Evolutionary conservation across 371 early-diverging fungal species (phyloP), one percentile per base, ranked within the genome.

Genomic region (Batrachochytrium dendrobatidis): DNA sequence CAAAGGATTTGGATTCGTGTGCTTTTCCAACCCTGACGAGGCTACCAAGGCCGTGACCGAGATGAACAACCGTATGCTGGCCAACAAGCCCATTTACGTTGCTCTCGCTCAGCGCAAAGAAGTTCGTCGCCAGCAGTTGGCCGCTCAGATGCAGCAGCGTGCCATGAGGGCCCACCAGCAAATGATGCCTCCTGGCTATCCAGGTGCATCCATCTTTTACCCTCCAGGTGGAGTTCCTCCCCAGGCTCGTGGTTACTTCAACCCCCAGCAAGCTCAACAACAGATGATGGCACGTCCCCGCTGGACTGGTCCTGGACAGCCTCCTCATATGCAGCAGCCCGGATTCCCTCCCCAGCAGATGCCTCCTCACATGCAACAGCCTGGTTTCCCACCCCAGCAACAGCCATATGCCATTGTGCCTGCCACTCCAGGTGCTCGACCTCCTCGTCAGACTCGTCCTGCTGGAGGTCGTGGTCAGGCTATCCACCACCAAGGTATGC

Each of bases 61-160:
- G 49, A 71, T 83, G 75, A 83, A 86, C 75, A 79, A 91, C 56
- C 88, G 89, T 62, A 90, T 95, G 86, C 73, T 93, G 53, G 69
- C 62, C 29, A 75, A 78, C 72, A 97, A 97, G 87, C 98, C 98
- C 53, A 87, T 98, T 72, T 98, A 96, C 66, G 96, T 97, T 57
- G 95, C 94, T 57, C 83, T 95, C 50, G 95, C 96, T 56, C 98
- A 98, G 79, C 91, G 95, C 71, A 92, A 93, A 82, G 98, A 98
- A 67, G 89, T 88, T 65, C 90, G 98, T 63, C 85, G 89, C 61
- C 82, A 83, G 32, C 91, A 92, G 75, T 83, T 95, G 66, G 91
- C 95, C 73, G 90, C 92, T 30, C 95, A 95, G 78, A 87, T 91
- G 74, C 86, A 88, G 64, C 91, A 94, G 80, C 88, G 95, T 58